Evolutionary conservation across 2,329 filamentous ascomycete genomes (phyloP), one percentile per base, ranked within the genome.

Genomic region (Apiospora hydei): DNA sequence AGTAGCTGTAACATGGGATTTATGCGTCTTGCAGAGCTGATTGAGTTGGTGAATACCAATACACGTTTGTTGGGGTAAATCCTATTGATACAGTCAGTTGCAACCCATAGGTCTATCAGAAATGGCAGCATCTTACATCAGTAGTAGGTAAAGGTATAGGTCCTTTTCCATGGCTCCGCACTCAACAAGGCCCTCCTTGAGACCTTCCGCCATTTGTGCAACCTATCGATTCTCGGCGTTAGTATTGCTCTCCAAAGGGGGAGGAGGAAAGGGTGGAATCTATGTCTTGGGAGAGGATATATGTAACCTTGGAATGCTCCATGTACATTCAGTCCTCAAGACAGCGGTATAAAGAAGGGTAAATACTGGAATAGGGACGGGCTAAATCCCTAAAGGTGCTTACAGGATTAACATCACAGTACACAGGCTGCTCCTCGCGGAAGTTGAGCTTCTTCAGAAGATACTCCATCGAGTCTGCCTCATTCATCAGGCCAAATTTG

Each of bases 41-140:
- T 98, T 64, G 95, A 98, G 84, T 99, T 99, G 41, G 95, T 95
- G 81, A 99, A 99, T 67, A 99, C 91, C 3, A 99, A 87, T 0
- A 94, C 95, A 44, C 95, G 93, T 49, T 92, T 89, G 67, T 92
- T 92, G 1, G 94, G 91, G 79, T 98, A 93, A 6, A 38, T 38
- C 34, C 34, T 38, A 38, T 38, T 38, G 5, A 38, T 8, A 38
- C 34, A 38, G 34, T 38, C 34, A 38, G 34, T 38, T 38, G 5
- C 34, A 38, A 5, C 34, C 34, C 34, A 38, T 38, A 38, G 34
- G 5, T 38, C 34, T 38, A 38, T 38, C 5, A 38, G 34, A 38
- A 38, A 38, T 38, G 5, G 7, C 34, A 38, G 34, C 34, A 38
- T 38, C 34, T 38, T 8, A 38, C 34, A 38, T 38, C 41, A 14